Percentiles rank a stretch among this genome's conserved stretches.
Conservation (phyloP, 345 rosid genomes). For the Microcos paniculata region DNA sequence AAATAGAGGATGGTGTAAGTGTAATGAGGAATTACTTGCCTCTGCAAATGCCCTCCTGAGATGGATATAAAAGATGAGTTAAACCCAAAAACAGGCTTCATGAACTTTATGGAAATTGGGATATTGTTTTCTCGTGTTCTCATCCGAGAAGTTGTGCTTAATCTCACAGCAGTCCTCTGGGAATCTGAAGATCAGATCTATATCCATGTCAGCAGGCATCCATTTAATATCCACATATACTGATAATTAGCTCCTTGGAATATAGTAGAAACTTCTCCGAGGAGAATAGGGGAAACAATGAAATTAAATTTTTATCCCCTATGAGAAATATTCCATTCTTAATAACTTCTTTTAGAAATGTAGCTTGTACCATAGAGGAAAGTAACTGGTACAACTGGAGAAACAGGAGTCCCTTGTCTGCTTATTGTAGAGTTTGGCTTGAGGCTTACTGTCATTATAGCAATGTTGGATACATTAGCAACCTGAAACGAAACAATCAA, state of each 20-base stretch:
- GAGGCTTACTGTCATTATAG: slow-evolving; percentile 58
- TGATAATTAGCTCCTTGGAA: not conserved
- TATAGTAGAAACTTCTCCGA: not conserved
- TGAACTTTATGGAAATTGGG: slow-evolving; percentile 61
- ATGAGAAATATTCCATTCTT: not conserved
- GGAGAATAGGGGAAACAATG: not conserved
- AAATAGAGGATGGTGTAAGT: slow-evolving; percentile 15
- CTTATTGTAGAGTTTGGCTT: slow-evolving; percentile 54
- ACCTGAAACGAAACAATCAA: slow-evolving; percentile 45
- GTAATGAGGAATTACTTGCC: slow-evolving; percentile 45
- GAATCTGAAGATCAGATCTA: slow-evolving; percentile 55
- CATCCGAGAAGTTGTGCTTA: slow-evolving; percentile 64
- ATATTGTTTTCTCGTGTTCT: slow-evolving; percentile 65
- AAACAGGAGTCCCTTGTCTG: slow-evolving; percentile 68
- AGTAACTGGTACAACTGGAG: slow-evolving; percentile 72
- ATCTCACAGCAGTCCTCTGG: slow-evolving; percentile 67
- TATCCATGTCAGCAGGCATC: slow-evolving; percentile 14
- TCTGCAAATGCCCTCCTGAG: slow-evolving; percentile 75
- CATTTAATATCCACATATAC: not conserved
- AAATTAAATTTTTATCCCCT: slow-evolving; percentile 1
- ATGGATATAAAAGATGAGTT: slow-evolving; percentile 71
- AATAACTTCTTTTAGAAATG: slow-evolving; percentile 6
- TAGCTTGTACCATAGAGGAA: slow-evolving; percentile 69
- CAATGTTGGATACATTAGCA: slow-evolving; percentile 46
- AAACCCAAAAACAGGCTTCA: slow-evolving; percentile 82